Conservation (phyloP, 176 grass and related monocot species). For the Eragrostis curvula region DNA sequence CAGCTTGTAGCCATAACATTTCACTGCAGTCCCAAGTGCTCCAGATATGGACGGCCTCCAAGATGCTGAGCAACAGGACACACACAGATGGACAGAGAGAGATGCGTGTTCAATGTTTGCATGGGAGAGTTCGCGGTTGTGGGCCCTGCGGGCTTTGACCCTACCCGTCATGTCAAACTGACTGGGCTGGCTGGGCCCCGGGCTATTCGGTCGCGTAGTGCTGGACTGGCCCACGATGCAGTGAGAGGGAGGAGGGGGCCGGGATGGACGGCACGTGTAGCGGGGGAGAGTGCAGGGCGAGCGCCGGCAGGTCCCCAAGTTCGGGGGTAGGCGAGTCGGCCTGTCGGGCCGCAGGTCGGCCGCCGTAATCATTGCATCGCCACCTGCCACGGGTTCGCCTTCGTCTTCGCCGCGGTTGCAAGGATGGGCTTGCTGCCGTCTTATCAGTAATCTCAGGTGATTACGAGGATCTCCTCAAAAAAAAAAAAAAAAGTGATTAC, state of each 20-base stretch:
- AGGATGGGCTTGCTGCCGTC: slow-evolving; percentile 27
- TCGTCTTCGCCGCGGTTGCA: neutral
- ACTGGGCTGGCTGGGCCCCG: neutral
- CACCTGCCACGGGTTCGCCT: neutral
- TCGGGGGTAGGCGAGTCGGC: slow-evolving; percentile 54
- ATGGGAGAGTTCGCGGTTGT: neutral
- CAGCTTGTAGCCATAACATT: neutral
- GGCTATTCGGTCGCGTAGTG: neutral
- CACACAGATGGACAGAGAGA: neutral
- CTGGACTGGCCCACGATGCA: slow-evolving; percentile 6
- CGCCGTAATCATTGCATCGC: slow-evolving; percentile 71
- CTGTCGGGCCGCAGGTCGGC: slow-evolving; percentile 52
- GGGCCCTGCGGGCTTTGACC: slow-evolving; percentile 49
- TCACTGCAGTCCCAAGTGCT: neutral
- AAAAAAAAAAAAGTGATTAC: no score
- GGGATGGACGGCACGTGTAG: slow-evolving; percentile 50
- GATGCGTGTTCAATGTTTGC: neutral
- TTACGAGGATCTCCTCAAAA: no score
- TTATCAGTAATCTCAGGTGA: slow-evolving; percentile 11
- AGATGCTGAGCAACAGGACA: neutral
- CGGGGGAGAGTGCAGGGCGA: slow-evolving; percentile 58
- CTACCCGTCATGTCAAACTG: slow-evolving; percentile 57
- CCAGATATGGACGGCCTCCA: neutral
- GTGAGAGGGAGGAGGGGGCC: neutral
- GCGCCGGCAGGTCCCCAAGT: slow-evolving; percentile 81